Conservation (phyloP, 179 eudicot genomes). For the Silene noctiflora region DNA sequence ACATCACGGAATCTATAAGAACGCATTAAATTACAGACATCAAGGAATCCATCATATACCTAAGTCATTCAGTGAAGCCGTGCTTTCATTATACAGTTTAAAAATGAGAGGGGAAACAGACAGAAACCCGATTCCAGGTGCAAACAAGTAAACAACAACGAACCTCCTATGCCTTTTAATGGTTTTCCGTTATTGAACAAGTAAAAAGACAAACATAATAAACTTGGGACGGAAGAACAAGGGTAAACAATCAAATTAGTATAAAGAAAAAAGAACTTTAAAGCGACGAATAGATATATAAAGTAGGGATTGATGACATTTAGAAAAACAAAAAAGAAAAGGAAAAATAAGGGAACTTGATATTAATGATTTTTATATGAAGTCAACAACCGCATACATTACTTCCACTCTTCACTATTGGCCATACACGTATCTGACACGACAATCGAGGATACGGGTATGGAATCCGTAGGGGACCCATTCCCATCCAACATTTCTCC, state of each 20-base stretch:
- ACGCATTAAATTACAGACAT: constrained; percentile 15
- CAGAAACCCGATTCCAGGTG: neutral
- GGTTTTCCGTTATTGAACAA: neutral
- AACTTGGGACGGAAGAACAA: neutral
- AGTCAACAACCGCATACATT: neutral
- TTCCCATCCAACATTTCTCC: neutral
- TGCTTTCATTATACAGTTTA: neutral
- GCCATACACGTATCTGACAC: neutral
- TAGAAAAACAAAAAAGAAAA: neutral
- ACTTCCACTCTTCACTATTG: neutral
- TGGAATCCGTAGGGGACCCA: neutral
- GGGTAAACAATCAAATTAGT: neutral
- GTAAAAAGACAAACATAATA: neutral
- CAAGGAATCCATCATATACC: neutral
- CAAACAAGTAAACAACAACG: neutral
- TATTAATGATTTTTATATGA: neutral
- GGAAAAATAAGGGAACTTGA: neutral
- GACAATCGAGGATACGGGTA: neutral
- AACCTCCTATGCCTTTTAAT: neutral
- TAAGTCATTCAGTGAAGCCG: constrained; percentile 3
- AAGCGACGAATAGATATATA: neutral
- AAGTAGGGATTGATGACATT: neutral
- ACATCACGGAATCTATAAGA: neutral
- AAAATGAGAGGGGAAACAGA: neutral
- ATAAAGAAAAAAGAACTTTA: neutral